Evolutionary conservation across 495 filamentous ascomycete genomes (phyloP).

Genomic region (Tuber aestivum): DNA sequence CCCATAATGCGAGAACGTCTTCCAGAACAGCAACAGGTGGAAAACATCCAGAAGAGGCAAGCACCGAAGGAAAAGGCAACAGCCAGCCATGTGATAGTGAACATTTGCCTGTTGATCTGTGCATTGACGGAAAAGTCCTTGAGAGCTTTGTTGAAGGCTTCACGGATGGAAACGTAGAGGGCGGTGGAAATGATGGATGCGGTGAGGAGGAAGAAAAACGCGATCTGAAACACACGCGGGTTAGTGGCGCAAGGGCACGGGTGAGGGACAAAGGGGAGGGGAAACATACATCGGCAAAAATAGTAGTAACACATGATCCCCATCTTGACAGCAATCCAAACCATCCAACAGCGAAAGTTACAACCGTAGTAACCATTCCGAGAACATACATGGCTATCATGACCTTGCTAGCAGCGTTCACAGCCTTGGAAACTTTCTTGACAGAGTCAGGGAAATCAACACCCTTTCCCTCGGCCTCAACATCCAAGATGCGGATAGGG

Average conservation of each 20-base stretch:
- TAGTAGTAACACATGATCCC: conserved; percentile 70
- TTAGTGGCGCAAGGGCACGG: conserved; percentile 19
- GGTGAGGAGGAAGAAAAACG: conserved; percentile 57
- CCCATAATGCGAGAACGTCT: conserved; percentile 31
- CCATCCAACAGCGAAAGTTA: conserved; percentile 64
- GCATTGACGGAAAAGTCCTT: conserved; percentile 62
- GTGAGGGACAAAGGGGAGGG: conserved; percentile 36
- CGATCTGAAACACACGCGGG: conserved; percentile 46
- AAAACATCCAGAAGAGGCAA: conserved; percentile 82
- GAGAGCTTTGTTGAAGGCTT: conserved; percentile 58
- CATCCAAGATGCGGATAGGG: conserved; percentile 46
- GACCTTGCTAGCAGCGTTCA: conserved; percentile 60
- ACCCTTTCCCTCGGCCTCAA: conserved; percentile 44
- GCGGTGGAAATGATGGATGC: conserved; percentile 58
- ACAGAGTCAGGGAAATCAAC: conserved; percentile 57
- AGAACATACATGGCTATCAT: conserved; percentile 54
- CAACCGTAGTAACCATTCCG: conserved; percentile 63
- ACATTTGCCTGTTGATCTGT: conserved; percentile 60
- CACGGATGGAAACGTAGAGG: conserved; percentile 53
- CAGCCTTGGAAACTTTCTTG: conserved; percentile 60
- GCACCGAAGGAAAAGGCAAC: conserved; percentile 67
- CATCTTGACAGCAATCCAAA: conserved; percentile 62
- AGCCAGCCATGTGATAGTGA: conserved; percentile 68
- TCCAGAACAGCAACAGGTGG: conserved; percentile 74
- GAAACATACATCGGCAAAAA: conserved; percentile 59